phyloP scores from a whole-genome alignment of 345 rosid genomes.

The Eucalyptus caleyi region DNA sequence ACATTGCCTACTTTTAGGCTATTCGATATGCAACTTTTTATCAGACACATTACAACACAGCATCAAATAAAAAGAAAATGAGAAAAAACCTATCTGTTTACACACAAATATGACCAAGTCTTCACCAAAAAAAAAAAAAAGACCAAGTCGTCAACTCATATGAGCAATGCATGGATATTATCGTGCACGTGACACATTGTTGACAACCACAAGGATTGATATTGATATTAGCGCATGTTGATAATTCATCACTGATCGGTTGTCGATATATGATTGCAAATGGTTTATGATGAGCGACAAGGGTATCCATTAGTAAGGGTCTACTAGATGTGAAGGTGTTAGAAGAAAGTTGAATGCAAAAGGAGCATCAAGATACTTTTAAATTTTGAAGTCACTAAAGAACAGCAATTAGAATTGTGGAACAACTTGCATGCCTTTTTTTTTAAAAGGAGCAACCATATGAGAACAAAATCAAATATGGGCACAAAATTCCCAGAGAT shows the following conservation, averaged over 20 bases:
- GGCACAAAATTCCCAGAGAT: background rate
- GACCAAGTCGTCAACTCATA: background rate
- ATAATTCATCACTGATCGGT: too few species aligned
- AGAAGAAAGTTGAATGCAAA: background rate
- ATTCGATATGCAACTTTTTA: background rate
- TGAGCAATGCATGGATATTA: slow-evolving; percentile 1
- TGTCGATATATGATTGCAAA: too few species aligned
- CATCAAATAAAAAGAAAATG: background rate
- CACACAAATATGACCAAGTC: background rate
- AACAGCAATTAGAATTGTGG: background rate
- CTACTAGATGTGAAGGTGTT: background rate
- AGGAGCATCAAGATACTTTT: background rate
- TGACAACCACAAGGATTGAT: too few species aligned
- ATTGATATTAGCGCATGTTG: too few species aligned
- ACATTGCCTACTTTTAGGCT: background rate
- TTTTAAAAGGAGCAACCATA: background rate
- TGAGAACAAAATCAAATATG: background rate
- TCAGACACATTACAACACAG: background rate
- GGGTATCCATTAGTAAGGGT: background rate
- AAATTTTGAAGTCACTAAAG: background rate
- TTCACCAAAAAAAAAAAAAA: too few species aligned
- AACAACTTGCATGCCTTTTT: background rate
- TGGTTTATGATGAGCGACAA: background rate
- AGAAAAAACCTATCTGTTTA: background rate
- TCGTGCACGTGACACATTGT: too few species aligned